A percentile compares a stretch with the other conserved stretches of the same genome.
These are phyloP conservation scores for Nakazawaea molendinolei DNA, from an alignment of 805 yeast species.

Conservation along the genomic window DNA sequence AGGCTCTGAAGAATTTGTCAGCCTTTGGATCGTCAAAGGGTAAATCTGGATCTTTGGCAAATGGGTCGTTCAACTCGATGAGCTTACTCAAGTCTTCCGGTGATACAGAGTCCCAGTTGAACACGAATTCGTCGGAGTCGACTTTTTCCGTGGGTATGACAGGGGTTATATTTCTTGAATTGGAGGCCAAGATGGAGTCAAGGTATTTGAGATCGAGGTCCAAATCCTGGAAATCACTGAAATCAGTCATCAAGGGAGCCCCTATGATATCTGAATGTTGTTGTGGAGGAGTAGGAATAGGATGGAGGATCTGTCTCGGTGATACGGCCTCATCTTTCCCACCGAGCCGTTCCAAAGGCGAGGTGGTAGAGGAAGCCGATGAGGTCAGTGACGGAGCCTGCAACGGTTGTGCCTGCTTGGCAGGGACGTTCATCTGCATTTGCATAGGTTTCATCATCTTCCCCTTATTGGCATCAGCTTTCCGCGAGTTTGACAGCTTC, in stretches of 20 bases:
- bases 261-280: too few species aligned
- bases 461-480: too few species aligned
- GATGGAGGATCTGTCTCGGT: too few species aligned
- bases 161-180: conserved; percentile 5
- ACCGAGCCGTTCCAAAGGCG: too few species aligned
- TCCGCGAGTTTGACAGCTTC: neutral
- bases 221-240: neutral
- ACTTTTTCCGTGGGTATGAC: conserved; percentile 8
- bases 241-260: neutral
- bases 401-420: too few species aligned
- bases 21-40: conserved; percentile 11
- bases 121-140: neutral
- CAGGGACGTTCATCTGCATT: neutral
- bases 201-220: conserved; percentile 9
- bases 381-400: too few species aligned
- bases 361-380: too few species aligned
- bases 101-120: conserved; percentile 8
- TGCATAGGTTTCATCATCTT: too few species aligned
- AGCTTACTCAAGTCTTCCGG: conserved; percentile 10
- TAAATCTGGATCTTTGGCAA: conserved; percentile 3
- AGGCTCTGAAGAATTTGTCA: conserved; percentile 3
- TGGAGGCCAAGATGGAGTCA: conserved; percentile 5
- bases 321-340: too few species aligned
- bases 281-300: too few species aligned
- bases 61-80: conserved; percentile 10